Conservation (phyloP, 2,329 filamentous ascomycete species). For the Calycina herbarum region DNA sequence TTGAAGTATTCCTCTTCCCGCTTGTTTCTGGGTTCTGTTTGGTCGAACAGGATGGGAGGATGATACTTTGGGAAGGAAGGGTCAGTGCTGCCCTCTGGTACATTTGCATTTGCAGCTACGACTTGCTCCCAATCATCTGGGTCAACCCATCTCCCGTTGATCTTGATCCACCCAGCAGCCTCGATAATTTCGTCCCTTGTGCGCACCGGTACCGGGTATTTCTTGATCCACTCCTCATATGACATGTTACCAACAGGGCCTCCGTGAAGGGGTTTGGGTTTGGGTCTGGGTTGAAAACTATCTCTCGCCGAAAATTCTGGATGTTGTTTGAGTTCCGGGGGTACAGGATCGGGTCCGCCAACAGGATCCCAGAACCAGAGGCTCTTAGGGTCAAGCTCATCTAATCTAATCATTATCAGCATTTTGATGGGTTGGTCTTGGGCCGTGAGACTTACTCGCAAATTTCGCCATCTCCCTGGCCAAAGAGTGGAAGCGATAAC, state of each 20-base stretch:
- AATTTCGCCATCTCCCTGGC: neutral
- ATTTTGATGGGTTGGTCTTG: neutral
- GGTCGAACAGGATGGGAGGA: neutral
- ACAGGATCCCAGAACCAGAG: slow-evolving; percentile 24
- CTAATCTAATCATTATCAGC: neutral
- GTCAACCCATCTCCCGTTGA: slow-evolving; percentile 33
- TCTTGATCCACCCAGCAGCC: slow-evolving; percentile 31
- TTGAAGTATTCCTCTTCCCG: neutral
- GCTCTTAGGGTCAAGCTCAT: neutral
- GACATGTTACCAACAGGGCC: slow-evolving; percentile 2
- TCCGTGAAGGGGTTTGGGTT: slow-evolving; percentile 1
- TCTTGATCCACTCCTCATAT: slow-evolving; percentile 18
- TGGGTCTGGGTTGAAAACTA: neutral
- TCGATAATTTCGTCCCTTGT: slow-evolving; percentile 25
- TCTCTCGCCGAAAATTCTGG: neutral
- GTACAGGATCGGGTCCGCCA: neutral
- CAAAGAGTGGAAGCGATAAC: slow-evolving; percentile 9
- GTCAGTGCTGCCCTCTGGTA: neutral
- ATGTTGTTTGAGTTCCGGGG: neutral
- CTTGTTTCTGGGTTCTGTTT: neutral
- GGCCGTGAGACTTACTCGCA: neutral
- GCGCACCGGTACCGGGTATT: neutral
- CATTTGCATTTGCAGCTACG: neutral
- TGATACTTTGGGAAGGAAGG: neutral
- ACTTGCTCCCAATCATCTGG: slow-evolving; percentile 2